Conservation (phyloP, 2,329 filamentous ascomycete species). For the Hysterium pulicare region DNA sequence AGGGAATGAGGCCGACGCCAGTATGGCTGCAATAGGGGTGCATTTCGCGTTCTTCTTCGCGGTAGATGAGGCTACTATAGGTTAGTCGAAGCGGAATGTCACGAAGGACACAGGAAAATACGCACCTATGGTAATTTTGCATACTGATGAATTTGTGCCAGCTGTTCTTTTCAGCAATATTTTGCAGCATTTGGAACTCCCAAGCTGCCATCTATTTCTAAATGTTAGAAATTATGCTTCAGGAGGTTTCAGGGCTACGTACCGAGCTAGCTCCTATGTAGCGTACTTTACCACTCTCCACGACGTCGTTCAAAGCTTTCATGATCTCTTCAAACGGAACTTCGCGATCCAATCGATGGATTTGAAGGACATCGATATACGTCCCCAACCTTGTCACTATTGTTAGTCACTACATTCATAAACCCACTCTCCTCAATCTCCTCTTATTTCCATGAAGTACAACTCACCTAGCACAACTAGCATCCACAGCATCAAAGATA, state of each 20-base stretch:
- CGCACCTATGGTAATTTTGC: slow-evolving; percentile 48
- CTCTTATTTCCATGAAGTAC: too few species aligned
- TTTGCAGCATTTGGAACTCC: slow-evolving; percentile 47
- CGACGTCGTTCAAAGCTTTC: slow-evolving; percentile 57
- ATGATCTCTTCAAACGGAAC: slow-evolving; percentile 59
- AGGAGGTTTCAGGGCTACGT: slow-evolving; percentile 3
- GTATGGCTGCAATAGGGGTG: slow-evolving; percentile 18
- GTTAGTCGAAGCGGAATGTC: too few species aligned
- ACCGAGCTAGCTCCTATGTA: slow-evolving; percentile 37
- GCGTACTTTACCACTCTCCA: slow-evolving; percentile 54
- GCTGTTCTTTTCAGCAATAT: slow-evolving; percentile 39
- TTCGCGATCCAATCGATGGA: slow-evolving; percentile 57
- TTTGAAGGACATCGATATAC: slow-evolving; percentile 61
- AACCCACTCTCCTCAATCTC: neutral
- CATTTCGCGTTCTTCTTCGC: slow-evolving; percentile 47
- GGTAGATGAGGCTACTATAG: slow-evolving; percentile 42
- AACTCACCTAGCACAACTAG: too few species aligned
- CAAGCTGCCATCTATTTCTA: slow-evolving; percentile 42
- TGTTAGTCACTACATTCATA: neutral
- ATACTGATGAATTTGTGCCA: slow-evolving; percentile 48
- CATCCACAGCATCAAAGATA: slow-evolving; percentile 64
- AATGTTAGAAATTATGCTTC: neutral
- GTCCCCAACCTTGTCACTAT: slow-evolving; percentile 51
- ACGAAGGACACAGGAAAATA: too few species aligned
- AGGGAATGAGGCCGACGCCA: slow-evolving; percentile 26